These are phyloP conservation scores for Rhododendron kiyosumense DNA, from an alignment of 148 eudicot species.

Conservation along the genomic window DNA sequence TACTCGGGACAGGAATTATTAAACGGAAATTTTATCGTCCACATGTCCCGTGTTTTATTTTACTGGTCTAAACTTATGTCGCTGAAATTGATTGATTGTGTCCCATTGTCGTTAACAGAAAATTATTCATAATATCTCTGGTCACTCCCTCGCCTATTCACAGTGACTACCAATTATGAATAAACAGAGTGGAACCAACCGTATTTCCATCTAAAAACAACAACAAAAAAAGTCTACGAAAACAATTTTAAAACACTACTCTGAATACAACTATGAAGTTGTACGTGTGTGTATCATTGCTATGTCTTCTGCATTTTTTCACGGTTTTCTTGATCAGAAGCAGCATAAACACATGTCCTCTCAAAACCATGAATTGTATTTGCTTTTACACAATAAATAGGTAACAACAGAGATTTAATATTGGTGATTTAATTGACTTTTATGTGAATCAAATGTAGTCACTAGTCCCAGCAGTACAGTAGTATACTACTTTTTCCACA, in stretches of 20 bases:
- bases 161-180: neutral
- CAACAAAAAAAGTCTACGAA: too few relatives aligned
- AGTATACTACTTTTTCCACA: neutral
- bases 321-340: neutral
- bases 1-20: too few relatives aligned
- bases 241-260: too few relatives aligned
- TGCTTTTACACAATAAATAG: neutral
- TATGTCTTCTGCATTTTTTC: neutral
- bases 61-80: neutral
- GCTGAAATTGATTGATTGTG: neutral
- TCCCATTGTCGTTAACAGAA: neutral
- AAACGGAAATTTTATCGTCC: too few relatives aligned
- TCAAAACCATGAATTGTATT: neutral
- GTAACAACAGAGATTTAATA: neutral
- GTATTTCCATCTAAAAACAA: neutral
- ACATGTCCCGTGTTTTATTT: too few relatives aligned
- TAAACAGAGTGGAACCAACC: neutral
- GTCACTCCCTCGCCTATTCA: neutral
- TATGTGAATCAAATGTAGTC: neutral
- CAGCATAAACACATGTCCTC: neutral
- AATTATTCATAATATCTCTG: neutral
- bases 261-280: too few relatives aligned
- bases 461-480: neutral
- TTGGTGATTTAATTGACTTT: neutral
- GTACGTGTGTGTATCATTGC: too few relatives aligned